phyloP scores from a whole-genome alignment of 805 yeast genomes.

The Pichia scutulata region DNA sequence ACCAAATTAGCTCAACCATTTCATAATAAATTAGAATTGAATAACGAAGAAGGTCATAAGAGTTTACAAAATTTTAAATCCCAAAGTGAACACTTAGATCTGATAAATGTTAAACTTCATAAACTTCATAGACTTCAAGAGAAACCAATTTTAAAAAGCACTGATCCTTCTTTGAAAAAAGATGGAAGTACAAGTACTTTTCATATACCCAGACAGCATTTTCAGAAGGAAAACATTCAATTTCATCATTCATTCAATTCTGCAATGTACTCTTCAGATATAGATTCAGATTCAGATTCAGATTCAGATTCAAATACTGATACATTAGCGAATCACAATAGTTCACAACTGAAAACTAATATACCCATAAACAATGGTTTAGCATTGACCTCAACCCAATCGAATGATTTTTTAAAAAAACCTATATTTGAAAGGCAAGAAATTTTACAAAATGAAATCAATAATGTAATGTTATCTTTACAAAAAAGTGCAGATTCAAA shows the following conservation, averaged over 20 bases:
- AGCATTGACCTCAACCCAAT: neutral
- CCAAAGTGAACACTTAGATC: neutral
- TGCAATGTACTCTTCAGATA: neutral
- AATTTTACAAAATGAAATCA: constrained; percentile 4
- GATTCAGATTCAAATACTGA: neutral
- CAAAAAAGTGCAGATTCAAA: neutral
- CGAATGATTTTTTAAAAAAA: neutral
- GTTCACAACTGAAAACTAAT: neutral
- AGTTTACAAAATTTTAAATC: neutral
- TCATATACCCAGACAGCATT: constrained; percentile 1
- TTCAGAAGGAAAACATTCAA: neutral
- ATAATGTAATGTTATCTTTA: constrained; percentile 4
- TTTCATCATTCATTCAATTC: neutral
- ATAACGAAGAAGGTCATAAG: neutral
- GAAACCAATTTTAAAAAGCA: neutral
- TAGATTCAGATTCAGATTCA: neutral
- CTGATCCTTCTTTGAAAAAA: neutral
- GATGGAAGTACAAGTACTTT: neutral
- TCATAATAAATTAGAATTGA: neutral
- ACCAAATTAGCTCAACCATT: too few species aligned
- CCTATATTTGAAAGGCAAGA: constrained; percentile 1
- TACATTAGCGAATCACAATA: neutral
- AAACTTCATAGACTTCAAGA: neutral
- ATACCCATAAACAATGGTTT: neutral
- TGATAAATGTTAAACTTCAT: neutral